Conservation (phyloP, 2,329 filamentous ascomycete genomes). For the Torrubiella hemipterigena region DNA sequence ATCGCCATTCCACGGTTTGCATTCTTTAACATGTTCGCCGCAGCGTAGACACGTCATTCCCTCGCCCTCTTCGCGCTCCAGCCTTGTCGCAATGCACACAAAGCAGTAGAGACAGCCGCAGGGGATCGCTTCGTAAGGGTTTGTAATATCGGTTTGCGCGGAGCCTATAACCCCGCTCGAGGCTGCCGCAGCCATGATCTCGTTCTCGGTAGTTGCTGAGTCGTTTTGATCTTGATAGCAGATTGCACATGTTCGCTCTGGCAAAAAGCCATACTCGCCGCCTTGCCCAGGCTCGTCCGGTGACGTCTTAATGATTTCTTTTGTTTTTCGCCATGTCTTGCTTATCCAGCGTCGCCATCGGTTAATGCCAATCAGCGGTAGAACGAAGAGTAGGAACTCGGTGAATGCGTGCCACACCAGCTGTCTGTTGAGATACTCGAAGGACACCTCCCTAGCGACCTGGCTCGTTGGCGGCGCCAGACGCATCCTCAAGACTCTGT, state of each 20-base stretch:
- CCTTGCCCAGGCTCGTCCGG: slow-evolving; percentile 35
- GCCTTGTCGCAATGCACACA: slow-evolving; percentile 78
- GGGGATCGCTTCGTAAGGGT: slow-evolving; percentile 82
- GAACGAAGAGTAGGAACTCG: slow-evolving; percentile 90
- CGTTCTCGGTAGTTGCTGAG: slow-evolving; percentile 55
- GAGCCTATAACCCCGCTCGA: slow-evolving; percentile 74
- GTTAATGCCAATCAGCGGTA: slow-evolving; percentile 92
- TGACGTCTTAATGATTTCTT: slow-evolving; percentile 45
- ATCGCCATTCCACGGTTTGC: slow-evolving; percentile 84
- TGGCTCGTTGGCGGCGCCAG: slow-evolving; percentile 77
- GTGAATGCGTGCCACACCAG: slow-evolving; percentile 99
- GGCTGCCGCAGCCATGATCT: slow-evolving; percentile 58
- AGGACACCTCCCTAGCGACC: slow-evolving; percentile 82
- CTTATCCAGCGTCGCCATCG: slow-evolving; percentile 86
- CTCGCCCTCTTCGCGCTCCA: slow-evolving; percentile 88
- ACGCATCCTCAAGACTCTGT: slow-evolving; percentile 72
- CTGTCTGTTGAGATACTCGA: slow-evolving; percentile 95
- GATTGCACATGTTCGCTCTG: slow-evolving; percentile 89
- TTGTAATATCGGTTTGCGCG: slow-evolving; percentile 86
- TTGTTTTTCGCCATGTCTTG: slow-evolving; percentile 73
- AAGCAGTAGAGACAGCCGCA: slow-evolving; percentile 95
- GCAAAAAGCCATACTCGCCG: slow-evolving; percentile 75
- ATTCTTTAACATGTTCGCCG: slow-evolving; percentile 71
- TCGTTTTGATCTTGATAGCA: slow-evolving; percentile 92
- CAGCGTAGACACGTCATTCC: slow-evolving; percentile 89